Evolutionary conservation across 2,329 filamentous ascomycete genomes (phyloP), one percentile per base, ranked within the genome.

Genomic region (Aspergillus unguis): DNA sequence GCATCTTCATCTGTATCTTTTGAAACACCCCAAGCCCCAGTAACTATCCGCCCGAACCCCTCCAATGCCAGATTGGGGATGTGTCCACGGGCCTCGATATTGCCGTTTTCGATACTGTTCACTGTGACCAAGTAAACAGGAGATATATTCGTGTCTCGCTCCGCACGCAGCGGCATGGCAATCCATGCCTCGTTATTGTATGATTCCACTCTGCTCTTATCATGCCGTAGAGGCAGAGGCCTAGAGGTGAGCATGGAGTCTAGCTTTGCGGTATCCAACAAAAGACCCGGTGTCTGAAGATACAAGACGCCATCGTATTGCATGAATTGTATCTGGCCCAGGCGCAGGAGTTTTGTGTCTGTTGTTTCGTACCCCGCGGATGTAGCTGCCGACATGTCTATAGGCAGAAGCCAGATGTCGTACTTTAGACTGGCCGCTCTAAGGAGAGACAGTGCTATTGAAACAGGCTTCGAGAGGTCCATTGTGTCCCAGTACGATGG

Each of bases 221-320:
- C 67, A 23, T 70, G 63, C 27, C 62, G 53, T 11, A 66, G 58
- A 2, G 70, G 70, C 3, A 73, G 53, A 2, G 69, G 66, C 3
- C 63, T 60, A 10, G 65, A 66, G 11, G 70, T 59, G n/a, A 77
- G 60, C 37, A 75, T 58, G 3, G 64, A 50, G 50, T 77, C 73
- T 11, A 77, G 55, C 27, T 66, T 70, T 5, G 62, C 60, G 1
- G 64, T 67, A 43, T 76, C 67, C 28, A 74, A 58, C 1, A 73
- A 55, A 38, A 76, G 51, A 0, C 75, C 75, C 0, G 74, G 75
- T 1, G 70, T 69, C 35, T 69, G 71, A 3, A 77, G 58, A 56
- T 75, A 77, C 1, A 77, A 56, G 0, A 76, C 69, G 36, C 72
- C 70, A 44, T 76, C 72, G 55, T 77, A 77, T 33, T 69, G 68